Base-by-base conservation (phyloP, 805 yeast species). In the Grigorovia humatica region DNA sequence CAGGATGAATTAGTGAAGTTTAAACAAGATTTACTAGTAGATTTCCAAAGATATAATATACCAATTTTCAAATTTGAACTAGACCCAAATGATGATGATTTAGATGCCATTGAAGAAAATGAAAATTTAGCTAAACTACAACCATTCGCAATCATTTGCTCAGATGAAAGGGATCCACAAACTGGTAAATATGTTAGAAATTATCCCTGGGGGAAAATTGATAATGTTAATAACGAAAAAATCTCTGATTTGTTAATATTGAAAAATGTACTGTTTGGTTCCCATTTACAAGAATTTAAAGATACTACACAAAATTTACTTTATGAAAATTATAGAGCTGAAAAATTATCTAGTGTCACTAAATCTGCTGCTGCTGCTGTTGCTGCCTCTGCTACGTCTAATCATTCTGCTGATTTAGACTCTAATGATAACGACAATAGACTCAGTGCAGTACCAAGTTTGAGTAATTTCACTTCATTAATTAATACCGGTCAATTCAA, bases 271-370 rank as follows among this genome's bases (percentile, higher is more conserved):
- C 65, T 87, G 43, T 79, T 87, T 62, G 95, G 95, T 7, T 79
- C 90, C n/a, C 95, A 88, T 64, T 71, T 86, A 57, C 85, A 82
- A 64, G 93, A 85, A 61, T 79, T 85, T 62, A 85, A 85, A 69
- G 95, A 86, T 61, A 73, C 85, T 53, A 87, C 95, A 30, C 88
- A 84, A 59, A 86, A 81, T 59, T 74, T 81, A 67, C 69, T 85
- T 51, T 85, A 85, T 67, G 95, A 85, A 63, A 81, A 82, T 52
- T 85, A 85, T 65, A 78, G 96, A 70, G 83, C 93, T 19, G 90
- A 85, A 63, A 76, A 85, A 59, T 73, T 86, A 59, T 79, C 86
- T 15, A 70, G 75, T 51, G 84, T 80, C 32, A 75, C 84, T 2
- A 64, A 59, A 9, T 11, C 12, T 30, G 17, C n/a, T 13, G 13